Evolutionary conservation across 2,329 filamentous ascomycete genomes (phyloP).

Genomic region (Chaetomium globosum): DNA sequence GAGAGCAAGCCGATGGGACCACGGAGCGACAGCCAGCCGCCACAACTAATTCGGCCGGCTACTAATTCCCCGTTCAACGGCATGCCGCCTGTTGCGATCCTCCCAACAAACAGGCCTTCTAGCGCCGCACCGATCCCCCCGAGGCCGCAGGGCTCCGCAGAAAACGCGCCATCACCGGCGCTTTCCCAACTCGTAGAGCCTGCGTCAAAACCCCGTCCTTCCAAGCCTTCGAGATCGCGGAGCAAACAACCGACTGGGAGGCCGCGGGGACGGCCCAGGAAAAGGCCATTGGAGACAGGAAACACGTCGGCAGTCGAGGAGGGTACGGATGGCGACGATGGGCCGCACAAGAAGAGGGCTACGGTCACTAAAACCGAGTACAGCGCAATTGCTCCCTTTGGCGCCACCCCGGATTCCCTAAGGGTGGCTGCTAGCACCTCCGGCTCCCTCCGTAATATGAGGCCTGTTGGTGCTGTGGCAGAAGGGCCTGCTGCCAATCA

Average conservation of each 20-base stretch:
- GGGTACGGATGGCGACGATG: slow-evolving; percentile 62
- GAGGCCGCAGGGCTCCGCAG: slow-evolving; percentile 25
- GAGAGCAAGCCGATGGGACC: slow-evolving; percentile 29
- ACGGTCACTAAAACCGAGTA: slow-evolving; percentile 73
- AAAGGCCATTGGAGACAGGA: slow-evolving; percentile 57
- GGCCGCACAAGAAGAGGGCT: slow-evolving; percentile 70
- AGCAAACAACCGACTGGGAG: slow-evolving; percentile 54
- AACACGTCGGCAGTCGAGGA: slow-evolving; percentile 77
- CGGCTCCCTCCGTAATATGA: slow-evolving; percentile 81
- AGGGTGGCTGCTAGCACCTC: slow-evolving; percentile 89
- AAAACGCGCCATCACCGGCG: slow-evolving; percentile 35
- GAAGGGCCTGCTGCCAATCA: slow-evolving; percentile 52
- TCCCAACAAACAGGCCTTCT: slow-evolving; percentile 18
- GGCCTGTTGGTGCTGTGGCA: slow-evolving; percentile 64
- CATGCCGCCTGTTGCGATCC: slow-evolving; percentile 19
- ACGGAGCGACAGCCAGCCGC: slow-evolving; percentile 28
- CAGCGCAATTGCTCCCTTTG: slow-evolving; percentile 63
- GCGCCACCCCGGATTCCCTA: slow-evolving; percentile 74
- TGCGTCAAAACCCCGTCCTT: slow-evolving; percentile 42
- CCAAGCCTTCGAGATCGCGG: slow-evolving; percentile 63
- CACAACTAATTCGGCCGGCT: slow-evolving; percentile 28
- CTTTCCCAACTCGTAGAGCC: slow-evolving; percentile 36
- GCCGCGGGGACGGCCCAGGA: slow-evolving; percentile 59
- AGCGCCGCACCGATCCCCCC: slow-evolving; percentile 32
- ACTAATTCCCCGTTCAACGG: slow-evolving; percentile 32